phyloP scores from a whole-genome alignment of 2,329 filamentous ascomycete species.

The Akanthomyces muscarius region DNA sequence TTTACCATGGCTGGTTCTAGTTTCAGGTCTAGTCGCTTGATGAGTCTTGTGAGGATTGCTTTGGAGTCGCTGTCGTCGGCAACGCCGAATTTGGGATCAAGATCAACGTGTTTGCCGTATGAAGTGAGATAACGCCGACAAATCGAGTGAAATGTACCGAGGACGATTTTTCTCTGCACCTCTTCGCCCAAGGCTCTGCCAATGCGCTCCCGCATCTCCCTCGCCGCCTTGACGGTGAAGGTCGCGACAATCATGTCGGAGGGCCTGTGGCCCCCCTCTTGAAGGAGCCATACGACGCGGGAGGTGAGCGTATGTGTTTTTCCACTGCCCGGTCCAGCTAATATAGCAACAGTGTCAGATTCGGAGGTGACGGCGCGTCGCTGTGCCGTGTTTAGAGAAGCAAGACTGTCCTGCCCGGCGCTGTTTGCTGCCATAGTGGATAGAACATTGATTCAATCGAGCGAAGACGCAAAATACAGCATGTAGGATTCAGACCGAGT shows the following conservation, averaged over 20 bases:
- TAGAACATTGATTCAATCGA: not conserved
- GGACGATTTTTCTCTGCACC: constrained; percentile 69
- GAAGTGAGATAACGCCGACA: constrained; percentile 76
- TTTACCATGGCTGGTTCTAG: constrained; percentile 70
- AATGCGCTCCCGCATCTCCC: constrained; percentile 89
- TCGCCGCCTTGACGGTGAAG: constrained; percentile 92
- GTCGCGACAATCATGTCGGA: constrained; percentile 92
- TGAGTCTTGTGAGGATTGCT: constrained; percentile 75
- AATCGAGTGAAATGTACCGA: constrained; percentile 95
- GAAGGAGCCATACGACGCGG: constrained; percentile 83
- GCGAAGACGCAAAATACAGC: not conserved
- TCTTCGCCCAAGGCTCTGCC: constrained; percentile 74
- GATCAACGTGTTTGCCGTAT: constrained; percentile 80
- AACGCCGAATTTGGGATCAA: constrained; percentile 82
- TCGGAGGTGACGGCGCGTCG: constrained; percentile 51
- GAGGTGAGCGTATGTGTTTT: constrained; percentile 96
- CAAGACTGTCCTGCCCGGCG: constrained; percentile 36
- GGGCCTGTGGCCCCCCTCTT: constrained; percentile 66
- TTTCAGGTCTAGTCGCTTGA: constrained; percentile 65
- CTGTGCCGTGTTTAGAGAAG: constrained; percentile 53
- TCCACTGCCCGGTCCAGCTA: constrained; percentile 67
- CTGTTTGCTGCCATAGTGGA: constrained; percentile 6
- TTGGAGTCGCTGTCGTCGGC: constrained; percentile 79
- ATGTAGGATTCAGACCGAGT: not conserved
- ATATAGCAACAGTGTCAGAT: constrained; percentile 57